Evolutionary conservation across 495 filamentous ascomycete species (phyloP).

Genomic region (Podospora comata): DNA sequence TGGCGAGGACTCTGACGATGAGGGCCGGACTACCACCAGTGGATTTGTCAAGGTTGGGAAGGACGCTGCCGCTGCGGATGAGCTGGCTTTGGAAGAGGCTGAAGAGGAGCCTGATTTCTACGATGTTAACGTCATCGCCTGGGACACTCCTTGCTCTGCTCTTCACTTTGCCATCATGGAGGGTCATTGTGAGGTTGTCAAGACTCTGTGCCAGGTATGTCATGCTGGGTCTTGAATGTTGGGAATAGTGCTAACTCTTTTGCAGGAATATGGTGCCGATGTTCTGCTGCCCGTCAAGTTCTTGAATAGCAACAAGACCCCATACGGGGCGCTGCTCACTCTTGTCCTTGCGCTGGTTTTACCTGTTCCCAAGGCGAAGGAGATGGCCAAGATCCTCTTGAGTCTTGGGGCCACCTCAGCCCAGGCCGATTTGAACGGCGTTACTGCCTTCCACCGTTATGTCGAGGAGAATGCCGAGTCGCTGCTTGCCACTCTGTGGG

Average conservation of each 20-base stretch:
- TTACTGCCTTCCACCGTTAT: slow-evolving; percentile 57
- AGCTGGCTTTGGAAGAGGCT: slow-evolving; percentile 46
- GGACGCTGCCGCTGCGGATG: slow-evolving; percentile 33
- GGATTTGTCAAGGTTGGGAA: slow-evolving; percentile 65
- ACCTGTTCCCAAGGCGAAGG: slow-evolving; percentile 55
- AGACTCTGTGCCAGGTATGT: slow-evolving; percentile 57
- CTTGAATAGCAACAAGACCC: slow-evolving; percentile 43
- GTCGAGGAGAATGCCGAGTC: slow-evolving; percentile 48
- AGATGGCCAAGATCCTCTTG: slow-evolving; percentile 61
- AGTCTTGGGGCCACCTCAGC: slow-evolving; percentile 67
- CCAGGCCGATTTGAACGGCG: slow-evolving; percentile 61
- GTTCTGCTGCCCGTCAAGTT: slow-evolving; percentile 65
- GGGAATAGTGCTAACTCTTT: background rate
- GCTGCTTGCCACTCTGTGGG: slow-evolving; percentile 55
- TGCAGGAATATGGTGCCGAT: slow-evolving; percentile 65
- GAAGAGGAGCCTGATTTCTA: slow-evolving; percentile 72
- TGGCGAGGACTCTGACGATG: slow-evolving; percentile 44
- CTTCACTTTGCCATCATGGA: slow-evolving; percentile 73
- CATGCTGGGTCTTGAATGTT: background rate
- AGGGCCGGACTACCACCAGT: slow-evolving; percentile 51
- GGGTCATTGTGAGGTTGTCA: slow-evolving; percentile 64
- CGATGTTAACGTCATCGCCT: slow-evolving; percentile 69
- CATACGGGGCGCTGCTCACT: slow-evolving; percentile 58
- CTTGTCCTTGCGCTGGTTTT: slow-evolving; percentile 59
- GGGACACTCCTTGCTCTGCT: slow-evolving; percentile 68